Percentiles rank a stretch among this genome's conserved stretches.
These are phyloP conservation scores for Bipolaris gigantea DNA, from an alignment of 2,329 filamentous ascomycete genomes.

Conservation along the genomic window DNA sequence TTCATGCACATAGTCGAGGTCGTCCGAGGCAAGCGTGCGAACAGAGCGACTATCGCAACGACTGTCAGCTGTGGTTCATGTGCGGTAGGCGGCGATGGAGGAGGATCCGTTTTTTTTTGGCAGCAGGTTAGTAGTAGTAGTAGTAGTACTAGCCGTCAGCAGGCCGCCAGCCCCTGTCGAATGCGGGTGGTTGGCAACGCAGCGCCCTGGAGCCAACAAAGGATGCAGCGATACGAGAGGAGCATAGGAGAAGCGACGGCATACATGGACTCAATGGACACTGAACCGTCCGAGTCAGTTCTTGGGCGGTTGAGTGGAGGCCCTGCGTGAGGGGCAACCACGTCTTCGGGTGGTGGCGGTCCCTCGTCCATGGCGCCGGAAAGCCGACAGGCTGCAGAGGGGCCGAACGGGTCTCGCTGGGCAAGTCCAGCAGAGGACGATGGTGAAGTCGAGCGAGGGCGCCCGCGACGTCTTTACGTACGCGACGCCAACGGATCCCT, in stretches of 20 bases:
- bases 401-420: conserved; percentile 17
- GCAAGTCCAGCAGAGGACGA: conserved; percentile 19
- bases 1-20: conserved; percentile 61
- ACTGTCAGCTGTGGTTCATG: conserved; percentile 5
- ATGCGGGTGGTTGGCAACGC: not conserved
- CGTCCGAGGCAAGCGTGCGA: conserved; percentile 47
- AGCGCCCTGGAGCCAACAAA: not conserved
- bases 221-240: not conserved
- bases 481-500: conserved; percentile 10
- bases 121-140: too few relatives aligned
- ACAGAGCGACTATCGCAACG: conserved; percentile 35
- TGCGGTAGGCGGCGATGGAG: not conserved
- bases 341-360: conserved; percentile 43
- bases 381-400: conserved; percentile 20
- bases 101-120: not conserved
- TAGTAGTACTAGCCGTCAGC: too few relatives aligned
- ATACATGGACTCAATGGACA: conserved; percentile 41
- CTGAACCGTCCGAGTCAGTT: conserved; percentile 38
- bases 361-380: conserved; percentile 44
- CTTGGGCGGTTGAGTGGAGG: conserved; percentile 39
- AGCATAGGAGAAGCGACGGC: conserved; percentile 13
- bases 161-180: not conserved
- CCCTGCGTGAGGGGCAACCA: conserved; percentile 41
- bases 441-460: conserved; percentile 8
- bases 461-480: conserved; percentile 1